Conservation (phyloP, 768 basidiomycete genomes). For the Podaxis sp. region DNA sequence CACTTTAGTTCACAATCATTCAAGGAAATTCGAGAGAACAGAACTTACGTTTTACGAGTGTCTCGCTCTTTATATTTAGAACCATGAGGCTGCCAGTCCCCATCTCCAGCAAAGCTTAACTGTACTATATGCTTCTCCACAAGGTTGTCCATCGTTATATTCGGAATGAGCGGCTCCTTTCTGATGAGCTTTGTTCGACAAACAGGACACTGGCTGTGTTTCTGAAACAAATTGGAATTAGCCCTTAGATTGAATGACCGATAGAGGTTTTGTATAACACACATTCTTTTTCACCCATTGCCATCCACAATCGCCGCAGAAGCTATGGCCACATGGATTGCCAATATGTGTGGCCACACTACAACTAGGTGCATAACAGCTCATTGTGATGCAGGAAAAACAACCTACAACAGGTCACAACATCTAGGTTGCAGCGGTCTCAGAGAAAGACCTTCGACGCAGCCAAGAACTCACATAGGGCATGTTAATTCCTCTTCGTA, state of each 20-base stretch:
- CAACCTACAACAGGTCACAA: slow-evolving; percentile 64
- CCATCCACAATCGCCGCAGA: slow-evolving; percentile 66
- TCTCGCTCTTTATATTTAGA: slow-evolving; percentile 48
- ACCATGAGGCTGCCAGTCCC: slow-evolving; percentile 55
- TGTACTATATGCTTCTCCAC: slow-evolving; percentile 61
- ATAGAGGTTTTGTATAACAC: slow-evolving; percentile 17
- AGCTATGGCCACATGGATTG: slow-evolving; percentile 74
- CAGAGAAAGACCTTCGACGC: slow-evolving; percentile 4
- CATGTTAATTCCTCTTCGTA: slow-evolving; percentile 68
- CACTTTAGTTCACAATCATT: background rate
- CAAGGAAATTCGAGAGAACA: slow-evolving; percentile 5
- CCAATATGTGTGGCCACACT: slow-evolving; percentile 62
- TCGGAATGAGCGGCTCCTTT: slow-evolving; percentile 54
- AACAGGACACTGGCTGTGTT: slow-evolving; percentile 48
- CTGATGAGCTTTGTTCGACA: slow-evolving; percentile 51
- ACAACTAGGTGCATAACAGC: background rate
- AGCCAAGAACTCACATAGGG: slow-evolving; percentile 55
- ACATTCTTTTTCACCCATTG: slow-evolving; percentile 59
- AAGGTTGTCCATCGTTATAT: slow-evolving; percentile 57
- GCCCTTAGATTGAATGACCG: slow-evolving; percentile 2
- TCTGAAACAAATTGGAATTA: slow-evolving; percentile 26
- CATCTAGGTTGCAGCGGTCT: slow-evolving; percentile 43
- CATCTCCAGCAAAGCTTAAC: slow-evolving; percentile 38
- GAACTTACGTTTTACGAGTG: slow-evolving; percentile 49
- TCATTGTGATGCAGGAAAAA: background rate